phyloP scores from a whole-genome alignment of 1,139 yeast genomes.

The Pneumocystis sp. region DNA sequence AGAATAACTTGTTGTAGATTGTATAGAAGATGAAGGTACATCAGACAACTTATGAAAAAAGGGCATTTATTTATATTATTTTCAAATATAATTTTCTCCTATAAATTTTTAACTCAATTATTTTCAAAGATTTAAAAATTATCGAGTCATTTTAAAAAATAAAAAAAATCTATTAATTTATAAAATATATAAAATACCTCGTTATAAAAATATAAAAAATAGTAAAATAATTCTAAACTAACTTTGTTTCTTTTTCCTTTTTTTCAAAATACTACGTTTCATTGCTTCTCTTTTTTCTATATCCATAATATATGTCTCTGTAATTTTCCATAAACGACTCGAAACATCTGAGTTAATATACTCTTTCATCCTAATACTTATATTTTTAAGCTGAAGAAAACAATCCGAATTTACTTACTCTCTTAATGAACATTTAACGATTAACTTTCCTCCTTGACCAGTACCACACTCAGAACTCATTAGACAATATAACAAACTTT shows the following conservation, averaged over 20 bases:
- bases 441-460: conserved; percentile 48
- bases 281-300: conserved; percentile 61
- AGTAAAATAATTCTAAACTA: neutral
- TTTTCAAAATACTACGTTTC: conserved; percentile 33
- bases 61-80: neutral
- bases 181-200: neutral
- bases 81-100: neutral
- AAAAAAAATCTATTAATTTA: neutral
- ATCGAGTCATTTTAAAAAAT: neutral
- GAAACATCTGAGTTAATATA: conserved; percentile 48
- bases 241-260: neutral
- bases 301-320: conserved; percentile 40
- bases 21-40: neutral
- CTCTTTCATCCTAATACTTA: conserved; percentile 46
- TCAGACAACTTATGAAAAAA: neutral
- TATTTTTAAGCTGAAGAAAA: conserved; percentile 40
- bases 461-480: conserved; percentile 55
- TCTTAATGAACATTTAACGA: conserved; percentile 22
- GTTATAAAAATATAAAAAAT: neutral
- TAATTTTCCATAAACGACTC: conserved; percentile 43
- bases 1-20: neutral
- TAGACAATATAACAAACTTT: conserved; percentile 54
- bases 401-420: neutral
- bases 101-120: neutral
- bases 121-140: neutral